These are phyloP conservation scores for Ilex asprella DNA, from an alignment of 257 asterid species.

Conservation along the genomic window DNA sequence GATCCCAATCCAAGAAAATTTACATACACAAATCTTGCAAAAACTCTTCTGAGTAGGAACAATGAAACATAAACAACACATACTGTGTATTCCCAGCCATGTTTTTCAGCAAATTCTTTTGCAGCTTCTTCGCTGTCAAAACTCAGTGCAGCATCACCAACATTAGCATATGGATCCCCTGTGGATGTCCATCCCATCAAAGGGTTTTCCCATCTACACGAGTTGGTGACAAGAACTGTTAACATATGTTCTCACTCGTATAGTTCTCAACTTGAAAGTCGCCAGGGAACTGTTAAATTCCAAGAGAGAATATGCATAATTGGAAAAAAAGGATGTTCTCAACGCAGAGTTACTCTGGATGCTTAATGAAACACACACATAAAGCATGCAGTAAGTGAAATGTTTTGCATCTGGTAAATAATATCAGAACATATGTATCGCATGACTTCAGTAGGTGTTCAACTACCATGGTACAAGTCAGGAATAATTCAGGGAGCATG, in stretches of 20 bases:
- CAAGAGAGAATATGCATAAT: too few relatives aligned
- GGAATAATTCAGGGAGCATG: too few relatives aligned
- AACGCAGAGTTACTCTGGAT: too few relatives aligned
- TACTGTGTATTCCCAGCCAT: constrained; percentile 94
- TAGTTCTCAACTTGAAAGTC: too few relatives aligned
- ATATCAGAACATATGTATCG: too few relatives aligned
- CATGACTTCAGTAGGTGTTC: too few relatives aligned
- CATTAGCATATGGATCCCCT: constrained; percentile 95
- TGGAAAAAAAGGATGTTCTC: too few relatives aligned
- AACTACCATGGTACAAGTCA: too few relatives aligned
- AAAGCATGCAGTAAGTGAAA: too few relatives aligned
- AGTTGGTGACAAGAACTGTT: constrained; percentile 12
- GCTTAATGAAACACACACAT: too few relatives aligned
- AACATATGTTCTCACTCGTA: not conserved
- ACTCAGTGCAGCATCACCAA: constrained; percentile 76
- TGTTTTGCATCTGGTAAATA: too few relatives aligned
- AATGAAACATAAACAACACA: not conserved
- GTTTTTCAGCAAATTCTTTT: constrained; percentile 64
- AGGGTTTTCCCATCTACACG: constrained; percentile 94
- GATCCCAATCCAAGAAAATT: not conserved
- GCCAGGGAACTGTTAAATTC: too few relatives aligned
- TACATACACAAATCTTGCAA: not conserved
- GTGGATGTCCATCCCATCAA: constrained; percentile 99
- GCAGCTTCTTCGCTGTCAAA: constrained; percentile 95
- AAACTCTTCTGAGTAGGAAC: not conserved